Conservation (phyloP, 495 filamentous ascomycete genomes). For the Clavariopsis aquatica region DNA sequence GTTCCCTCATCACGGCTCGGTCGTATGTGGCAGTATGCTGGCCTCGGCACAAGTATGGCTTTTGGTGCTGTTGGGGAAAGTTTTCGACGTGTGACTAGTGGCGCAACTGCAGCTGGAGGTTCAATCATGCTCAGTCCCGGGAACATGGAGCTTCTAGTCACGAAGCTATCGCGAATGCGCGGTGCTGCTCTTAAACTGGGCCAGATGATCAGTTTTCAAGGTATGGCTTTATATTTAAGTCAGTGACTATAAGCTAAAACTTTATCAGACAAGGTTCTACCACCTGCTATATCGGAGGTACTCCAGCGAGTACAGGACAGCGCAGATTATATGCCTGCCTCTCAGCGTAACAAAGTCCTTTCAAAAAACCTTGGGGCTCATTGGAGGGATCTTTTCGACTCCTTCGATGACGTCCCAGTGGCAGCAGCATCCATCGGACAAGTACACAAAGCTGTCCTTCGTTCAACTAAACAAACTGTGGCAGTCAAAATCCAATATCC, state of each 20-base stretch:
- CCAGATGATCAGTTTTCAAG: constrained; percentile 96
- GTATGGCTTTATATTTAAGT: too few relatives aligned
- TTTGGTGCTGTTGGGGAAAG: constrained; percentile 88
- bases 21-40: constrained; percentile 90
- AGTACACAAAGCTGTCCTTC: constrained; percentile 84
- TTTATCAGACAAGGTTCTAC: constrained; percentile 78
- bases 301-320: constrained; percentile 93
- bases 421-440: constrained; percentile 98
- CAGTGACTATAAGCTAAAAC: background rate
- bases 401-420: constrained; percentile 88
- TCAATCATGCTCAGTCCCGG: constrained; percentile 84
- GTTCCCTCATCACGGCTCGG: constrained; percentile 87
- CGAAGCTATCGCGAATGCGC: constrained; percentile 92
- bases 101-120: constrained; percentile 56
- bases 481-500: constrained; percentile 98
- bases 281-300: constrained; percentile 78
- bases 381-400: constrained; percentile 80
- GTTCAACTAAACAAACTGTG: constrained; percentile 70
- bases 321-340: constrained; percentile 96
- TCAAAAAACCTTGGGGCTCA: constrained; percentile 73
- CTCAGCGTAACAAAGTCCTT: constrained; percentile 84
- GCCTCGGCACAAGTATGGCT: constrained; percentile 90
- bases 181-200: constrained; percentile 97
- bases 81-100: constrained; percentile 66
- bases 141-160: constrained; percentile 89